A percentile compares a stretch with the other conserved stretches of the same genome.
phyloP scores from a whole-genome alignment of 495 filamentous ascomycete genomes.

The Podospora tetraspora region DNA sequence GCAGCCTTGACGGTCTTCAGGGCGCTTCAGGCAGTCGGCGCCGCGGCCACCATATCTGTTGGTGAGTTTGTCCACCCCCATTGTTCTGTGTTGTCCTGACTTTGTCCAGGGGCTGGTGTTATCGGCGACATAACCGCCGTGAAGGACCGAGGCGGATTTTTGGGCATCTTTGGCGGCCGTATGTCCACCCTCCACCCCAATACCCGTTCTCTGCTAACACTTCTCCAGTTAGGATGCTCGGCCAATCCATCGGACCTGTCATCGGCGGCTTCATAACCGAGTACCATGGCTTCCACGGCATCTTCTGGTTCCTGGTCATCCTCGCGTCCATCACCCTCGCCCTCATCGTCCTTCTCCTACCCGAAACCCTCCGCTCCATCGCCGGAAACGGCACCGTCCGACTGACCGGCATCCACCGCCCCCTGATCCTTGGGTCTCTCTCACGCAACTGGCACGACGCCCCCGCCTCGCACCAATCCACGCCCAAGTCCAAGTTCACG shows the following conservation, averaged over 20 bases:
- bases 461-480: background rate
- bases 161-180: conserved; percentile 46
- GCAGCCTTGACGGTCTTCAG: conserved; percentile 46
- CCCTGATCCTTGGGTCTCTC: conserved; percentile 38
- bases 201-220: background rate
- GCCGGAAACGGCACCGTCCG: conserved; percentile 55
- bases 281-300: conserved; percentile 58
- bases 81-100: background rate
- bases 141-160: conserved; percentile 47
- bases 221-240: conserved; percentile 34
- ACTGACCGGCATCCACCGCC: conserved; percentile 30
- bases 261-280: conserved; percentile 59
- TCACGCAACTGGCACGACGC: conserved; percentile 28
- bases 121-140: conserved; percentile 48
- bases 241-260: conserved; percentile 53
- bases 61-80: conserved; percentile 9
- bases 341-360: conserved; percentile 45
- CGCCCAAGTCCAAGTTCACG: conserved; percentile 41
- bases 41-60: conserved; percentile 43
- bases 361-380: conserved; percentile 59
- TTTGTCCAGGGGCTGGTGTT: conserved; percentile 41
- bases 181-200: background rate
- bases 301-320: conserved; percentile 65
- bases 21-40: conserved; percentile 49
- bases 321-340: conserved; percentile 38